Conservation (phyloP, 2,329 filamentous ascomycete genomes). For the Colletotrichum lini region DNA sequence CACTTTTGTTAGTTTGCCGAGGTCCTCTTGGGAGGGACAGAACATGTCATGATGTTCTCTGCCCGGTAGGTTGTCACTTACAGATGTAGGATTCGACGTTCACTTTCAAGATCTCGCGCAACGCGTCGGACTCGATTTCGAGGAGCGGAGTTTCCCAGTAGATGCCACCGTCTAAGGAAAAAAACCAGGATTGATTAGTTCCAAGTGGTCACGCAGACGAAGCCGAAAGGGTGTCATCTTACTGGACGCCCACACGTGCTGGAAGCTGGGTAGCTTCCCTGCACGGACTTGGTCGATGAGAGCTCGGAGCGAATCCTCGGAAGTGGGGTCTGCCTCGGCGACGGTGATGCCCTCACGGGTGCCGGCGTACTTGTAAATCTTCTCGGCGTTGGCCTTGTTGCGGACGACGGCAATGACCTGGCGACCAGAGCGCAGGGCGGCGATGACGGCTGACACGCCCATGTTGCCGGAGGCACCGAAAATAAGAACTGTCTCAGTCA, state of each 20-base stretch:
- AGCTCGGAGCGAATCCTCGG: constrained; percentile 48
- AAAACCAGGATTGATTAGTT: no score
- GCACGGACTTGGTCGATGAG: constrained; percentile 52
- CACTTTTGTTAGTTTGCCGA: background rate
- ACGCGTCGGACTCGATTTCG: constrained; percentile 43
- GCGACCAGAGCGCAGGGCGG: constrained; percentile 48
- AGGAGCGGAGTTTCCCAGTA: constrained; percentile 45
- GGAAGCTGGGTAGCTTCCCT: constrained; percentile 54
- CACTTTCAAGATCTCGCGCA: constrained; percentile 45
- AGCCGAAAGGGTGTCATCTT: background rate
- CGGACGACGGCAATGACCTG: constrained; percentile 56
- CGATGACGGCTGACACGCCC: constrained; percentile 51
- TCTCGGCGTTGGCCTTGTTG: constrained; percentile 52
- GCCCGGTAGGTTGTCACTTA: constrained; percentile 37
- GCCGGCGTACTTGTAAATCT: constrained; percentile 50
- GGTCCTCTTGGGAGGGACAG: background rate
- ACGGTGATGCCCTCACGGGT: constrained; percentile 49
- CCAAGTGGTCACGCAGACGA: no score
- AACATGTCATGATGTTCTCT: no score
- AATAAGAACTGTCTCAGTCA: constrained; percentile 52
- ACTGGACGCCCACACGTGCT: constrained; percentile 55
- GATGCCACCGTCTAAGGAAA: constrained; percentile 46
- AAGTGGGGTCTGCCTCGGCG: constrained; percentile 51
- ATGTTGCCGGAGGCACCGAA: constrained; percentile 58
- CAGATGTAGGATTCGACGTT: constrained; percentile 51